Conservation (phyloP, 1,139 yeast species). For the Pichia sp. region DNA sequence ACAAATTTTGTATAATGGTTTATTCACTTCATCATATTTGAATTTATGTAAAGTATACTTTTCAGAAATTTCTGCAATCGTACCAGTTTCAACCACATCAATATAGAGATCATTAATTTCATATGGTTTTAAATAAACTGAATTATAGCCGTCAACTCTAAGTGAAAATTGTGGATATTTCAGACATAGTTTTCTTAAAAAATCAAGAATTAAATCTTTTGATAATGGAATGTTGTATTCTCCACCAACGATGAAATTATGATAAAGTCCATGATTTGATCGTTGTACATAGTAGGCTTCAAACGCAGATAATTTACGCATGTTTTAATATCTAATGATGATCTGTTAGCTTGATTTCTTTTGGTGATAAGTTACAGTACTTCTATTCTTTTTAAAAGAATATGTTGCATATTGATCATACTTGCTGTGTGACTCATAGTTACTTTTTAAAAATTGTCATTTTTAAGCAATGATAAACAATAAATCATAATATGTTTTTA, state of each 20-base stretch:
- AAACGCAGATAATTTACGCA: conserved; percentile 1
- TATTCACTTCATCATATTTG: not conserved
- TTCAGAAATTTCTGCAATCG: not conserved
- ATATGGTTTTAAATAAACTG: not conserved
- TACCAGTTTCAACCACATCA: conserved; percentile 1
- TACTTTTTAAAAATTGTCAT: too few species aligned
- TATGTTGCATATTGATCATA: too few species aligned
- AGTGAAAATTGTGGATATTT: conserved; percentile 3
- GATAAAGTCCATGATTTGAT: conserved; percentile 1
- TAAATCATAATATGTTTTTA: too few species aligned
- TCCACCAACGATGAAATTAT: conserved; percentile 5
- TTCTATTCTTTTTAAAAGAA: too few species aligned
- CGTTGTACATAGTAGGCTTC: not conserved
- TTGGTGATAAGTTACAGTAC: too few species aligned
- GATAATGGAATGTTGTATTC: not conserved
- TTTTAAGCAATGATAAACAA: too few species aligned
- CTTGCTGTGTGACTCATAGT: too few species aligned
- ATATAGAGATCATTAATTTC: not conserved
- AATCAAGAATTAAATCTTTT: not conserved
- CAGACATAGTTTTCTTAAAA: not conserved
- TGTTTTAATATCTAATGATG: too few species aligned
- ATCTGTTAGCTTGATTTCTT: too few species aligned
- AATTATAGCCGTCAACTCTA: not conserved
- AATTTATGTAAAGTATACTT: conserved; percentile 5
- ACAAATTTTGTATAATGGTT: conserved; percentile 17